Base-by-base conservation (phyloP, 1,139 yeast species). In the Wickerhamomyces sp. region DNA sequence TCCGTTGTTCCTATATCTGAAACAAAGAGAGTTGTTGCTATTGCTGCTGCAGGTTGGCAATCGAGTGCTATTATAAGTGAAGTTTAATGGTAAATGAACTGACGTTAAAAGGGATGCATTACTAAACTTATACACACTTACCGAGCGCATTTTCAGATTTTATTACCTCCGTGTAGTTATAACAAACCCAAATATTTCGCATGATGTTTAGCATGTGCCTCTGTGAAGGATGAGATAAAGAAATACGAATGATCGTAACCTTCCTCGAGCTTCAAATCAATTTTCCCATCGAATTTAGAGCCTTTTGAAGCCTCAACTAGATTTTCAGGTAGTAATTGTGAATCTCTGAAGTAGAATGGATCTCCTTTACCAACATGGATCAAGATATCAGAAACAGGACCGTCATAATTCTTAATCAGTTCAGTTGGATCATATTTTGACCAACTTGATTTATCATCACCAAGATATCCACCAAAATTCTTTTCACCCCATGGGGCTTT, bases 221-320 rank as follows among this genome's bases (percentile, higher is more conserved):
- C 83, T 17, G 83, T 85, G 58, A 88, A 89, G 0, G 87, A 62
- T 39, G 93, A 73, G 42, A 91, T 72, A 58, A 88, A 91, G 59
- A 74, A 91, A 64, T 89, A 91, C 35, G 89, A 81, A 55, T 91
- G 98, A 54, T 91, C 96, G 54, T 80, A 89, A 3, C 91, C 96
- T 4, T 84, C 89, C 20, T 75, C 95, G 31, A 77, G 57, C 25
- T 77, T 64, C 39, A 86, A 59, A 30, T 73, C 66, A 41, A 89
- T 68, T 36, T 75, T 69, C 4, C 78, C 84, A 39, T 74, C 75
- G 62, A 80, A 80, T 10, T 61, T 58, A 1, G 83, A 64, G n/a
- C 62, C 62, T 35, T 70, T 70, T 2, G 83, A 73, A 2, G 95
- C 94, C 28, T 70, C 72, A 8, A 68, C 71, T 16, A 91, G 68